Evolutionary conservation across 2,329 filamentous ascomycete genomes (phyloP), one percentile per base, ranked within the genome.

Genomic region (Cercospora citrullina): DNA sequence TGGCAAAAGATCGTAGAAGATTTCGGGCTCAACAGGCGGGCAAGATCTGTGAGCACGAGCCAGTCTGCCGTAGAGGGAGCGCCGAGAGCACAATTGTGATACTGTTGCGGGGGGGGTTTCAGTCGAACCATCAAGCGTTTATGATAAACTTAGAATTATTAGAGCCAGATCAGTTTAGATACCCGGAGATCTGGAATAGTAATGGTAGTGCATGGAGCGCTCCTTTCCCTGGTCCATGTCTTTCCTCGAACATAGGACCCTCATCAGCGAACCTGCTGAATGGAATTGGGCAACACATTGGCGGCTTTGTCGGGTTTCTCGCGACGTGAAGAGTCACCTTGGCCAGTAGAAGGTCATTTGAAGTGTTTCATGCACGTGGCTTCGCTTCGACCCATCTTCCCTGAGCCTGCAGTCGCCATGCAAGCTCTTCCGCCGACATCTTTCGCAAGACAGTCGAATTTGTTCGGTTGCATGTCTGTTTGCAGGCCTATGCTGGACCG

Each of bases 1-100:
- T 89, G 86, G 86, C 75, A 80, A 70, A 86, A 80, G 75, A 77
- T 87, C 63, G 77, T 81, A 4, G 67, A 71, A 21, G 82, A 84
- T 21, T 74, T 75, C 48, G 72, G 63, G 9, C 68, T 75, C 26
- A 55, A 45, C 7, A 57, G 59, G 12, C 60, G 23, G 30, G 26
- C 23, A 4, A 59, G 45, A 53, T 51, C 58, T 12, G 28, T 42
- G 14, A 59, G 53, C 21, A 45, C 33, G 4, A 33, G 28, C 45
- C 60, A 60, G 5, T 18, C 45, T 31, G 31, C 61, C 5, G 26
- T 67, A 9, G 71, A 71, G 18, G 66, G 71, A 7, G 64, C 67
- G 14, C 65, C 68, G 18, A 65, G 71, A 8, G 71, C 71, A n/a
- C 71, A 72, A 48, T 59, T 72, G 7, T 72, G 60, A 71, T 48